phyloP scores from a whole-genome alignment of 768 basidiomycete genomes.

The Asterophora lycoperdoides region DNA sequence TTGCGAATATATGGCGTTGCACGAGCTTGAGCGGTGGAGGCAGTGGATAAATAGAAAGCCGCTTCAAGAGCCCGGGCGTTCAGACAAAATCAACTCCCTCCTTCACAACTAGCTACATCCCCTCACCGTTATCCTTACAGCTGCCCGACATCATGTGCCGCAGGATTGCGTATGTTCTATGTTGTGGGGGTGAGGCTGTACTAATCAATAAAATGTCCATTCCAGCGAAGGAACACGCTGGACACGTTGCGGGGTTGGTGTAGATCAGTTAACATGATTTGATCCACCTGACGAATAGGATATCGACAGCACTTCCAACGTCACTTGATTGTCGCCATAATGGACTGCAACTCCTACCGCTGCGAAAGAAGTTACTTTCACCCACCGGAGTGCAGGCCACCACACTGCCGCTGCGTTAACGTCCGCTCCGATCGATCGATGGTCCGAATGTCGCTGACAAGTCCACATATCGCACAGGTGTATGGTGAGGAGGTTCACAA shows the following conservation, averaged over 20 bases:
- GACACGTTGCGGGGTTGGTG: conserved; percentile 61
- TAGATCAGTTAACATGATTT: background rate
- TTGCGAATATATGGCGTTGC: conserved; percentile 25
- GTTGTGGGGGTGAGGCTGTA: conserved; percentile 2
- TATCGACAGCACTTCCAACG: conserved; percentile 69
- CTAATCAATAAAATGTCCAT: conserved; percentile 12
- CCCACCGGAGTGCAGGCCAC: conserved; percentile 48
- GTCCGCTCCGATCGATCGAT: conserved; percentile 33
- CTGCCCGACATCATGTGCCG: conserved; percentile 52
- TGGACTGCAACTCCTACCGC: conserved; percentile 62
- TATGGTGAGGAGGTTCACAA: conserved; percentile 67
- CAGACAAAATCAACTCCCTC: conserved; percentile 1
- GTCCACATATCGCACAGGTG: conserved; percentile 36
- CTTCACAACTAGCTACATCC: background rate
- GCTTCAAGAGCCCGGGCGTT: background rate
- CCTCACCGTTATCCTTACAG: background rate
- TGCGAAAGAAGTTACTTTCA: conserved; percentile 67
- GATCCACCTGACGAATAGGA: background rate
- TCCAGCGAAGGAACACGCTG: conserved; percentile 73
- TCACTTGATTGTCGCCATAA: conserved; percentile 66
- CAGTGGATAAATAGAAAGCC: conserved; percentile 16
- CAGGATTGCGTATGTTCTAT: conserved; percentile 63
- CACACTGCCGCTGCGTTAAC: conserved; percentile 53
- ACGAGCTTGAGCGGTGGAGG: conserved; percentile 13
- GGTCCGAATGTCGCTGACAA: background rate